phyloP scores from a whole-genome alignment of 805 yeast genomes.

The Candida loeiensis region DNA sequence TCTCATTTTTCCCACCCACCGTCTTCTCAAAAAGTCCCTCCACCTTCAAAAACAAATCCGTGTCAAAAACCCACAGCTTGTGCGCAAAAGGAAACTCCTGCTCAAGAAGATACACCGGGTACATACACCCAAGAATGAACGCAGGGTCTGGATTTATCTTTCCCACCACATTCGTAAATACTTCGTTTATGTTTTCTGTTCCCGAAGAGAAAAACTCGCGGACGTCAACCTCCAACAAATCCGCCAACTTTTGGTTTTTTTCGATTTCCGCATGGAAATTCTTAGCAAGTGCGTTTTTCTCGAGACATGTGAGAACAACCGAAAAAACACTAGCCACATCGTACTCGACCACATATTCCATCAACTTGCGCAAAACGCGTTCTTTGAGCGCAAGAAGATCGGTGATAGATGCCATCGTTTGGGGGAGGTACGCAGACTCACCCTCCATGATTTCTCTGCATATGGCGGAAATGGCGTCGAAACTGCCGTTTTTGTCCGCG shows the following conservation, averaged over 20 bases:
- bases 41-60: constrained; percentile 34
- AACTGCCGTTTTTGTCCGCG: constrained; percentile 20
- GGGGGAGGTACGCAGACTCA: constrained; percentile 5
- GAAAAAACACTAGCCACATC: constrained; percentile 23
- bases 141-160: constrained; percentile 8
- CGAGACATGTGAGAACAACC: constrained; percentile 10
- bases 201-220: constrained; percentile 27
- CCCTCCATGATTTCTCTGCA: constrained; percentile 45
- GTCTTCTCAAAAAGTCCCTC: constrained; percentile 37
- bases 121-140: constrained; percentile 26
- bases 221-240: constrained; percentile 16
- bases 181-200: constrained; percentile 21
- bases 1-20: background rate
- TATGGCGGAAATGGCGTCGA: constrained; percentile 44
- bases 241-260: background rate
- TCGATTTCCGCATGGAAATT: background rate
- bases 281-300: constrained; percentile 4
- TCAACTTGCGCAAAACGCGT: constrained; percentile 22
- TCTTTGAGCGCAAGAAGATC: constrained; percentile 1
- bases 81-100: constrained; percentile 22
- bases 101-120: constrained; percentile 40
- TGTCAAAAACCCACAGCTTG: constrained; percentile 49
- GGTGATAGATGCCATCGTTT: constrained; percentile 3
- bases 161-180: constrained; percentile 26
- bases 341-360: constrained; percentile 44